Evolutionary conservation across 78 protist genomes (phyloP).

Genomic region (Creolimax fragrantissima): DNA sequence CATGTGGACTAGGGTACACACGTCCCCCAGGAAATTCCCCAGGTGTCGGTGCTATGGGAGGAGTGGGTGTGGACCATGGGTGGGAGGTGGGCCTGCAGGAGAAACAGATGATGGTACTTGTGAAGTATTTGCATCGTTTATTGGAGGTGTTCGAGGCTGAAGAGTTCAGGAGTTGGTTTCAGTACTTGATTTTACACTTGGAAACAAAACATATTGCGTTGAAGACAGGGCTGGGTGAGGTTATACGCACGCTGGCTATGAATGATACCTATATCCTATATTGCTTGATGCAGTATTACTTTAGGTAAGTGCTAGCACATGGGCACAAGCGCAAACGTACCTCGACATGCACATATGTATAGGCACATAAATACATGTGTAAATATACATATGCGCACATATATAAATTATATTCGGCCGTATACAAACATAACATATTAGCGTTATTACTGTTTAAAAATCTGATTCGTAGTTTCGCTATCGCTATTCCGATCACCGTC

Average conservation of each 20-base stretch:
- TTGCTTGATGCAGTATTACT: neutral
- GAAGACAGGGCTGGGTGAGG: neutral
- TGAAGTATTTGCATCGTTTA: neutral
- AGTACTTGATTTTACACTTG: neutral
- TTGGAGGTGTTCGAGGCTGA: neutral
- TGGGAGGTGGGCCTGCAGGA: neutral
- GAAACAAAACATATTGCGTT: neutral
- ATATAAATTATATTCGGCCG: neutral
- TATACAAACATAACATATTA: neutral
- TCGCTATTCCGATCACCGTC: no score
- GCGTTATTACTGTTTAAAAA: no score
- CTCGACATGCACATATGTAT: no score
- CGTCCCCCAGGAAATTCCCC: neutral
- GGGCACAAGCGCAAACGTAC: no score
- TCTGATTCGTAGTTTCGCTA: no score
- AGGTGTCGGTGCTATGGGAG: neutral
- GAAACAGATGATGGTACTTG: neutral
- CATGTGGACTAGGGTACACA: neutral
- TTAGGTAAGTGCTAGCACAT: no score
- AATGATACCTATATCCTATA: neutral
- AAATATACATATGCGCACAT: neutral
- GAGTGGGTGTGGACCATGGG: neutral
- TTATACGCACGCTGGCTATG: neutral
- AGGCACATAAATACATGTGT: neutral
- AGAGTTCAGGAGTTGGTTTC: neutral